These are phyloP conservation scores for Arthrinium phaeospermum DNA, from an alignment of 2,329 filamentous ascomycete genomes.

Conservation along the genomic window DNA sequence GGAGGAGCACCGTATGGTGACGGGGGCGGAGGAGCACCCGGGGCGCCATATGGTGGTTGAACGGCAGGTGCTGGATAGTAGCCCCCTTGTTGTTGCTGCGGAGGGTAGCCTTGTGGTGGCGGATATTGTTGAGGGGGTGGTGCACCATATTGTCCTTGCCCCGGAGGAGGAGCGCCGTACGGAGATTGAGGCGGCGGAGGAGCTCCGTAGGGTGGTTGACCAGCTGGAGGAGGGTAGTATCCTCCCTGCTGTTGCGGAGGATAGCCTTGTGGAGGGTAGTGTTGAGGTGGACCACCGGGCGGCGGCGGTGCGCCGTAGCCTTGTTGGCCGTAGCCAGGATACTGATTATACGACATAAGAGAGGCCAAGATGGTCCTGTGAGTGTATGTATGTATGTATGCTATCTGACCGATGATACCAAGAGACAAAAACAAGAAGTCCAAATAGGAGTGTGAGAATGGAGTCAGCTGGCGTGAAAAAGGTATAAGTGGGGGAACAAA, in stretches of 20 bases:
- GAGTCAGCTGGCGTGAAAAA: background rate
- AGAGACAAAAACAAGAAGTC: background rate
- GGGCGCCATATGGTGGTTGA: slow-evolving; percentile 38
- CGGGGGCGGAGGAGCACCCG: slow-evolving; percentile 28
- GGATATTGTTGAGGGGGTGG: slow-evolving; percentile 3
- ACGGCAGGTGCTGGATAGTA: slow-evolving; percentile 45
- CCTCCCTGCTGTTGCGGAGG: slow-evolving; percentile 32
- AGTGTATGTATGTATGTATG: background rate
- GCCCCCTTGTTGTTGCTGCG: slow-evolving; percentile 31
- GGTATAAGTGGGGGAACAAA: slow-evolving; percentile 7
- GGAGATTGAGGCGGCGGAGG: slow-evolving; percentile 33
- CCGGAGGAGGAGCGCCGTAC: slow-evolving; percentile 37
- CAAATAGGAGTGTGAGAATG: background rate
- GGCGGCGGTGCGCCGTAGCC: slow-evolving; percentile 29
- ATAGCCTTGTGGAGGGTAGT: slow-evolving; percentile 5
- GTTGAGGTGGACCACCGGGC: slow-evolving; percentile 28
- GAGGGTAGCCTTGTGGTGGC: slow-evolving; percentile 40
- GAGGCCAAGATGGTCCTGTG: background rate
- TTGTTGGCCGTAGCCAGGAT: slow-evolving; percentile 34
- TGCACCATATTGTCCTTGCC: slow-evolving; percentile 41
- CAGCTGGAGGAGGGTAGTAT: slow-evolving; percentile 33
- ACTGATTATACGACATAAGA: slow-evolving; percentile 25
- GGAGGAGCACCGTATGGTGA: slow-evolving; percentile 48
- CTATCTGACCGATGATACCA: background rate
- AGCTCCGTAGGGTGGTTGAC: slow-evolving; percentile 33